Evolutionary conservation across 257 asterid genomes (phyloP).

Genomic region (Scutellaria minor): DNA sequence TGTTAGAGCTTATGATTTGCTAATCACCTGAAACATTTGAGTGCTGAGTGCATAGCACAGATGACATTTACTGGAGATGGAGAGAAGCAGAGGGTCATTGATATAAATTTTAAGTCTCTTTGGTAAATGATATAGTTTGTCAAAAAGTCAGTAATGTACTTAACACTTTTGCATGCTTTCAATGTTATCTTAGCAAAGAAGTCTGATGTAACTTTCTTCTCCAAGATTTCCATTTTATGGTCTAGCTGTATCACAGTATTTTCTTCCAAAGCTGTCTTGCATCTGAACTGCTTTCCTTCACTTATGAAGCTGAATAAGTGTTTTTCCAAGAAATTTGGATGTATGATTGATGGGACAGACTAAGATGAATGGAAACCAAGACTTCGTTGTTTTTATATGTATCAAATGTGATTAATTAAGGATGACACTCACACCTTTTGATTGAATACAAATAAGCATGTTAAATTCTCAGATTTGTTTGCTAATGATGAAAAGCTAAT

Average conservation of each 20-base stretch:
- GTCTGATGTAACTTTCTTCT: not conserved
- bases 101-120: not conserved
- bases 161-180: not conserved
- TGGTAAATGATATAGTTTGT: constrained; percentile 6
- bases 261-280: constrained; percentile 14
- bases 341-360: constrained; percentile 16
- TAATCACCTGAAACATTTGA: not conserved
- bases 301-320: constrained; percentile 2
- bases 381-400: not conserved
- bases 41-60: not conserved
- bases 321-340: not conserved
- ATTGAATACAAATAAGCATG: constrained; percentile 10
- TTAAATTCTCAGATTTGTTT: constrained; percentile 17
- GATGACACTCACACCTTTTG: constrained; percentile 19
- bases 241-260: not conserved
- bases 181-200: not conserved
- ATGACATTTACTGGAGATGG: not conserved
- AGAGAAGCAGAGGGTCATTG: not conserved
- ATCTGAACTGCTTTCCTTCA: constrained; percentile 10
- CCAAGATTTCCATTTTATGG: constrained; percentile 9
- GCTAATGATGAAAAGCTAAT: constrained; percentile 31
- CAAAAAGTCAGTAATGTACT: not conserved
- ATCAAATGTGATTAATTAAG: constrained; percentile 4
- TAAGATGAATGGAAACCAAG: not conserved
- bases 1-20: constrained; percentile 20